Evolutionary conservation across 2,329 filamentous ascomycete genomes (phyloP).

Genomic region (Camptophora hylomeconis): DNA sequence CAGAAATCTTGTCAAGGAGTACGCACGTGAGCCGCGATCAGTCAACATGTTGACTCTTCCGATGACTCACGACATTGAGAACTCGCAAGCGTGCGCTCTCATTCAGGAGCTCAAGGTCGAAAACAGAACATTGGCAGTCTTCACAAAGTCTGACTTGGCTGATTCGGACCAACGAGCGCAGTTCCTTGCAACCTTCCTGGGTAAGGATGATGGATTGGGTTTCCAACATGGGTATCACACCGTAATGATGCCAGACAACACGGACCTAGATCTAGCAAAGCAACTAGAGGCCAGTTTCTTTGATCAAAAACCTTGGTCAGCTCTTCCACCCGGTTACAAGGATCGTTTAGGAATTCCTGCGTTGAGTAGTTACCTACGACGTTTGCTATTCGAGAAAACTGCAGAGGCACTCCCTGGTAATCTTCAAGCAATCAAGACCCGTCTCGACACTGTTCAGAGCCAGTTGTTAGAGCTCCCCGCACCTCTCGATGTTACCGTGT

Average conservation of each 20-base stretch:
- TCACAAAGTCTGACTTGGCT: conserved; percentile 74
- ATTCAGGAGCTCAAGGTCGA: conserved; percentile 45
- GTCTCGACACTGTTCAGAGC: not conserved
- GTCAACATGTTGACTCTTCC: conserved; percentile 66
- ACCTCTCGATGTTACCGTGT: conserved; percentile 1
- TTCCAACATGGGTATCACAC: conserved; percentile 3
- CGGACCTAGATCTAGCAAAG: not conserved
- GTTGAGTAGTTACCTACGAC: conserved; percentile 1
- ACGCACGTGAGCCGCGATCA: conserved; percentile 55
- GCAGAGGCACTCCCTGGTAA: conserved; percentile 1
- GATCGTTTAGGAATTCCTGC: not conserved
- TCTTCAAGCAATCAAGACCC: conserved; percentile 2
- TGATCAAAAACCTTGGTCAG: conserved; percentile 1
- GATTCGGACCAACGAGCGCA: conserved; percentile 41
- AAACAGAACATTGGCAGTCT: conserved; percentile 54
- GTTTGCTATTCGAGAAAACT: conserved; percentile 4
- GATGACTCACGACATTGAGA: conserved; percentile 67
- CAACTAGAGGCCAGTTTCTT: conserved; percentile 3
- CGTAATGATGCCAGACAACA: conserved; percentile 4
- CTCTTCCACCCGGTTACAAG: not conserved
- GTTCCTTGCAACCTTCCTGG: conserved; percentile 52
- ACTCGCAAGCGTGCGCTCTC: conserved; percentile 55
- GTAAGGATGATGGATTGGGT: conserved; percentile 27
- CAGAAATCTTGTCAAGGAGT: conserved; percentile 54
- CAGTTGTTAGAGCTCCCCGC: conserved; percentile 1